These are phyloP conservation scores for Fistulinella prunicolor DNA, from an alignment of 768 basidiomycete species.

Conservation along the genomic window DNA sequence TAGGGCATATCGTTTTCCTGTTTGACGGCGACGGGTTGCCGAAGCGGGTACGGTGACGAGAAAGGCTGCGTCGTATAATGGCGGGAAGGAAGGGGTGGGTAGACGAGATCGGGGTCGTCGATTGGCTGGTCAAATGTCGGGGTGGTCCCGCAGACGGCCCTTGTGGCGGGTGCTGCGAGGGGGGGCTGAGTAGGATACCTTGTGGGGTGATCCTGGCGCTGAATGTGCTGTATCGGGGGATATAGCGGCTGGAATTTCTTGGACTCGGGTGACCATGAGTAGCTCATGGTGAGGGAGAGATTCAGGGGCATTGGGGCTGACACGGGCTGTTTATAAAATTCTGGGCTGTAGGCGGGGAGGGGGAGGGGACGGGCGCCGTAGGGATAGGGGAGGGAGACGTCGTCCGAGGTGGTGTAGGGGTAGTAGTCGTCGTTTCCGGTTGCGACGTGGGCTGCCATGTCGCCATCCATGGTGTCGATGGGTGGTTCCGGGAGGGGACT, in stretches of 20 bases:
- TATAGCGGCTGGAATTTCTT: slow-evolving; percentile 38
- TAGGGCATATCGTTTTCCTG: slow-evolving; percentile 28
- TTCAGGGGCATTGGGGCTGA: slow-evolving; percentile 32
- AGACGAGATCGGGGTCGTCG: slow-evolving; percentile 25
- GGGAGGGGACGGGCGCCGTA: slow-evolving; percentile 27
- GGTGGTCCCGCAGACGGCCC: slow-evolving; percentile 11
- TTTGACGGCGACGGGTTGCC: slow-evolving; percentile 23
- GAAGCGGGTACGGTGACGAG: slow-evolving; percentile 22
- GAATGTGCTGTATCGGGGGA: slow-evolving; percentile 31
- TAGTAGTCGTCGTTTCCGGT: slow-evolving; percentile 29
- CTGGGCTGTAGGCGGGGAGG: slow-evolving; percentile 21
- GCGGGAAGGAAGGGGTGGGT: slow-evolving; percentile 22
- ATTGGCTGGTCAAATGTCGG: slow-evolving; percentile 27
- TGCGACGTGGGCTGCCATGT: slow-evolving; percentile 24
- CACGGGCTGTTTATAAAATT: slow-evolving; percentile 34
- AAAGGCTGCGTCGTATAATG: slow-evolving; percentile 25
- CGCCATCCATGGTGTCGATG: slow-evolving; percentile 34
- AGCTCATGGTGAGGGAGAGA: slow-evolving; percentile 32
- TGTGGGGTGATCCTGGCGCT: slow-evolving; percentile 22
- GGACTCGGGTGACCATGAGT: slow-evolving; percentile 30
- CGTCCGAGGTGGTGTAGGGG: slow-evolving; percentile 26
- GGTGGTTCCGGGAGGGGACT: slow-evolving; percentile 39
- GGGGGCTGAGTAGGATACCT: slow-evolving; percentile 19
- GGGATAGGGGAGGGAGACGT: slow-evolving; percentile 19
- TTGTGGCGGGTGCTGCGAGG: slow-evolving; percentile 11